A percentile compares a stretch with the other conserved stretches of the same genome.
Conservation (phyloP, 306 rosid genomes). For the Begonia loranthoides region DNA sequence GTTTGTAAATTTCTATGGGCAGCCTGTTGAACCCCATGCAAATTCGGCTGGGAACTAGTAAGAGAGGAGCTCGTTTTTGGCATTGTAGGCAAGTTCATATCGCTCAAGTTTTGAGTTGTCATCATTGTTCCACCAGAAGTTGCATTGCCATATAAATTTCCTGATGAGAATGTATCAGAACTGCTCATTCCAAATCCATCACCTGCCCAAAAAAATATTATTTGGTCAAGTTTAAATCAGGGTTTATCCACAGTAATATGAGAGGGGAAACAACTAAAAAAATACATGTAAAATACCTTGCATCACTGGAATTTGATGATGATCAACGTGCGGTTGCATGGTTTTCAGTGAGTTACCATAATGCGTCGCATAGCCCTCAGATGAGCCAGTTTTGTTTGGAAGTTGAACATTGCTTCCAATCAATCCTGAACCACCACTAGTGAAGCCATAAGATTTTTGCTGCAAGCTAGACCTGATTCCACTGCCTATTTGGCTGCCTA, state of each 20-base stretch:
- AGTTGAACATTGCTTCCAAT: slow-evolving; percentile 48
- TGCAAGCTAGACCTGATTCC: slow-evolving; percentile 69
- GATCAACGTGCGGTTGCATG: slow-evolving; percentile 55
- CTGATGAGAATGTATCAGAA: slow-evolving; percentile 58
- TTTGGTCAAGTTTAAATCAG: slow-evolving; percentile 2
- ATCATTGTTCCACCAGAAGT: slow-evolving; percentile 63
- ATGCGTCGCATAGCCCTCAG: slow-evolving; percentile 47
- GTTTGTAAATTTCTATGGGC: slow-evolving; percentile 47
- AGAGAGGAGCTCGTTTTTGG: slow-evolving; percentile 45
- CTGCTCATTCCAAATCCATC: slow-evolving; percentile 62
- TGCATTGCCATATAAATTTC: slow-evolving; percentile 45
- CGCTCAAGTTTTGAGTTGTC: slow-evolving; percentile 51
- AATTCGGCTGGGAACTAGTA: slow-evolving; percentile 48
- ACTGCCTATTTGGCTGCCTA: slow-evolving; percentile 59
- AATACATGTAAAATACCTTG: slow-evolving; percentile 33
- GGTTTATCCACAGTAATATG: background rate
- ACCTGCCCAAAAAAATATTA: slow-evolving; percentile 39
- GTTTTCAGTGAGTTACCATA: slow-evolving; percentile 59
- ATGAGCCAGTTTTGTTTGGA: slow-evolving; percentile 46
- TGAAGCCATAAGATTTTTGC: slow-evolving; percentile 59
- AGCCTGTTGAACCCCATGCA: slow-evolving; percentile 49
- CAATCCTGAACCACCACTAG: slow-evolving; percentile 82
- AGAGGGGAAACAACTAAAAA: slow-evolving; percentile 1
- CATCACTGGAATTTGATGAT: slow-evolving; percentile 38
- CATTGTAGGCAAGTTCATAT: slow-evolving; percentile 44